phyloP scores from a whole-genome alignment of 2,329 filamentous ascomycete species.

The Knufia fluminis region DNA sequence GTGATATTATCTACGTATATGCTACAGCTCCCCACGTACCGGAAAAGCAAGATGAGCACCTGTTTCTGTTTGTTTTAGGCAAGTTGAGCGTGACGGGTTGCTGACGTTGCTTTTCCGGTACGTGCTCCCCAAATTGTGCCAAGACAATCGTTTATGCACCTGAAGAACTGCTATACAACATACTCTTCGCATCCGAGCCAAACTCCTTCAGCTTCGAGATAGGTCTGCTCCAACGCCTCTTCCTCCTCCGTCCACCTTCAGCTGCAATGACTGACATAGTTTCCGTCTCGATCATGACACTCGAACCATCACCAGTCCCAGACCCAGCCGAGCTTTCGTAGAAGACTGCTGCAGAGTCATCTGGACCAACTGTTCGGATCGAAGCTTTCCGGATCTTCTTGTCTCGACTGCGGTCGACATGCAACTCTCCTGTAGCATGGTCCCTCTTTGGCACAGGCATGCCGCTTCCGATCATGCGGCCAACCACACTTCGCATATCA shows the following conservation, averaged over 20 bases:
- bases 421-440: constrained; percentile 3
- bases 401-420: constrained; percentile 4
- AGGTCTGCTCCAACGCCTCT: constrained; percentile 23
- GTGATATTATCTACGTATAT: too few relatives aligned
- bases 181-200: constrained; percentile 21
- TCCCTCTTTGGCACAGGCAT: constrained; percentile 8
- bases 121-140: neutral
- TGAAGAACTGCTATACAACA: constrained; percentile 1
- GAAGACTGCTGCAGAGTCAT: constrained; percentile 19
- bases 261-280: constrained; percentile 11
- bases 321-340: constrained; percentile 11
- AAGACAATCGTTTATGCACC: neutral
- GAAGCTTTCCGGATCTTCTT: constrained; percentile 5
- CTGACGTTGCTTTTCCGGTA: neutral
- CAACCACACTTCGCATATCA: constrained; percentile 21
- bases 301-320: neutral
- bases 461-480: constrained; percentile 21
- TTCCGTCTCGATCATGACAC: neutral
- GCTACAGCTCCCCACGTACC: too few relatives aligned
- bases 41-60: too few relatives aligned
- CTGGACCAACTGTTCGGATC: constrained; percentile 10
- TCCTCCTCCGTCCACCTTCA: constrained; percentile 14
- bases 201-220: constrained; percentile 21
- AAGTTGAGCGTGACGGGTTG: too few relatives aligned
- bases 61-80: too few relatives aligned